phyloP scores from a whole-genome alignment of 345 rosid genomes.

The Cardamine chenopodiifolia region DNA sequence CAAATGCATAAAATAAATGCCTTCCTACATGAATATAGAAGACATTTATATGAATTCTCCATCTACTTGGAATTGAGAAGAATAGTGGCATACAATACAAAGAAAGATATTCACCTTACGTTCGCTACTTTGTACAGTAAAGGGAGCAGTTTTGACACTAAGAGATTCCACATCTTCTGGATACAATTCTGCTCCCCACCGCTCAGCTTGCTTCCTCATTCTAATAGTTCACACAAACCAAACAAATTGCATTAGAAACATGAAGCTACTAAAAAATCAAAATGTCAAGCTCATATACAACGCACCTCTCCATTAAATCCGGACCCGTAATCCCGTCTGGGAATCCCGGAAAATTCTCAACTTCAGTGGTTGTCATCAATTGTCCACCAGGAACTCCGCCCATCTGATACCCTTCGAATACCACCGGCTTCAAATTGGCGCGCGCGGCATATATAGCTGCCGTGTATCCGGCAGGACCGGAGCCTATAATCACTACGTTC shows the following conservation, averaged over 20 bases:
- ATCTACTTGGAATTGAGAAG: neutral
- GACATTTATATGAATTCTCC: constrained; percentile 8
- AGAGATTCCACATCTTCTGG: constrained; percentile 92
- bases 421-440: constrained; percentile 97
- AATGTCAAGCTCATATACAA: neutral
- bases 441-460: constrained; percentile 98
- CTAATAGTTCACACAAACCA: constrained; percentile 45
- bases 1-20: neutral
- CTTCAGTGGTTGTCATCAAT: constrained; percentile 97
- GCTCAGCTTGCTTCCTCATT: constrained; percentile 95
- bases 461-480: constrained; percentile 98
- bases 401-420: constrained; percentile 91
- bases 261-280: constrained; percentile 2
- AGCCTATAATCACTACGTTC: constrained; percentile 88
- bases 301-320: constrained; percentile 94
- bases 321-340: constrained; percentile 99
- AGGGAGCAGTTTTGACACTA: constrained; percentile 69
- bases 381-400: constrained; percentile 99
- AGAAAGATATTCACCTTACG: constrained; percentile 71
- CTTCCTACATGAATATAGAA: neutral
- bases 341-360: constrained; percentile 96
- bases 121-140: constrained; percentile 78
- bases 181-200: constrained; percentile 95
- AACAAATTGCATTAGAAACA: neutral
- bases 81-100: constrained; percentile 3